Base-by-base conservation (phyloP, 2,329 filamentous ascomycete species). In the Trichoderma sp. region DNA sequence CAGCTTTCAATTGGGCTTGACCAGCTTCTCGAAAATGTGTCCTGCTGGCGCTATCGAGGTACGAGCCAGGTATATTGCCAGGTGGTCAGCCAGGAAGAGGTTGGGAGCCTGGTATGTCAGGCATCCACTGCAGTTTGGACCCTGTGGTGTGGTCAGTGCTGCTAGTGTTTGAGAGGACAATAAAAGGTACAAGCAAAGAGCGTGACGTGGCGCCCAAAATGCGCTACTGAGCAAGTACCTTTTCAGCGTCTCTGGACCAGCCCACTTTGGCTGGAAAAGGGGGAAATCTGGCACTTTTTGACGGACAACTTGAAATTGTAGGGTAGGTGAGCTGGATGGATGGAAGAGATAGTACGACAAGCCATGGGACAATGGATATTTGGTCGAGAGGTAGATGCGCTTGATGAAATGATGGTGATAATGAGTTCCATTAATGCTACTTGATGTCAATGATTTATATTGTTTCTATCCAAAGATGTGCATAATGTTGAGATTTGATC, bases 11-110 rank as follows among this genome's bases (percentile, higher is more conserved):
- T 64, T 14, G 53, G 68, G 69, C 62, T 73, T 61, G 68, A 73
- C 71, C 71, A 73, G 67, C 68, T 73, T 73, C 72, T 71, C 72
- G 72, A 71, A 73, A 71, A 73, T 73, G 69, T 73, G 72, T 73
- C 72, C 34, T 71, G 57, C 70, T 69, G 64, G 70, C 58, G 53
- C 70, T 69, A 53, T 47, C 47, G 47, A 65, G 51, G 70, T 63
- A 26, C 32, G 64, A 57, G 64, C 64, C 64, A 58, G 65, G 67
- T 70, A 53, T 70, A 64, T 53, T 56, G 66, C 66, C 71, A 70
- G 58, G 67, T 72, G 67, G 66, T 72, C 66, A 62, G 58, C 66
- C 39, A 51, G 53, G 36, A 39, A 43, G 56, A 32, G 11, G n/a
- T 34, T 6, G 71, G 71, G n/a, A 6, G 71, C 71, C 71, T 73